These are phyloP conservation scores for Coemansia sp. DNA, from an alignment of 192 early-diverging fungal species.

Conservation along the genomic window DNA sequence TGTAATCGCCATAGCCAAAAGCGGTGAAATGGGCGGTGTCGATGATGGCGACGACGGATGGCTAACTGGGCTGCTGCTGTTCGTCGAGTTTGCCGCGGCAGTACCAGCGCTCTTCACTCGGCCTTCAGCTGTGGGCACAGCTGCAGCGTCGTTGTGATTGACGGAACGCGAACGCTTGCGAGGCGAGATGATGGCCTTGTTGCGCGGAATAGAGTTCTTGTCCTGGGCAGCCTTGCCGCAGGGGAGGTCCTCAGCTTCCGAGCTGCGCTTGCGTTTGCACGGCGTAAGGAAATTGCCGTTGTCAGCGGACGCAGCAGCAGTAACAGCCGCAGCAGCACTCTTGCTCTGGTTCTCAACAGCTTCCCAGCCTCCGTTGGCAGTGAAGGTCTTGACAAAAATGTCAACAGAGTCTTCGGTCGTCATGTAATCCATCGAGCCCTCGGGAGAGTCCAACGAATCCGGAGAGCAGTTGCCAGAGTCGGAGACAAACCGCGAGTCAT, in stretches of 20 bases:
- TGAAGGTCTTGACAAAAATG: conserved; percentile 34
- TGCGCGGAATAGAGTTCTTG: conserved; percentile 29
- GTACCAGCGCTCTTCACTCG: neutral
- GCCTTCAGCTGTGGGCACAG: conserved; percentile 18
- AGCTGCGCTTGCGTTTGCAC: conserved; percentile 50
- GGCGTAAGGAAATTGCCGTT: conserved; percentile 39
- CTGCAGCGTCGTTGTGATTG: conserved; percentile 25
- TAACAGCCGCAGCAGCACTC: neutral
- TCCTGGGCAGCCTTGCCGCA: conserved; percentile 11
- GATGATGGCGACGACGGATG: neutral
- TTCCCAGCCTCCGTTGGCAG: conserved; percentile 43
- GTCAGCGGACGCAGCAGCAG: neutral
- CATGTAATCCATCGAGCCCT: conserved; percentile 34
- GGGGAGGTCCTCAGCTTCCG: conserved; percentile 24
- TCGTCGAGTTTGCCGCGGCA: neutral
- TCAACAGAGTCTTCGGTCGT: conserved; percentile 33
- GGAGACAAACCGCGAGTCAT: conserved; percentile 27
- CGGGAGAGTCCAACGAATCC: conserved; percentile 26
- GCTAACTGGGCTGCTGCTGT: neutral
- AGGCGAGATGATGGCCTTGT: conserved; percentile 37
- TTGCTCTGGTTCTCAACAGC: conserved; percentile 11
- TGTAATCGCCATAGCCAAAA: conserved; percentile 2
- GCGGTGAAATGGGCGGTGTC: conserved; percentile 1
- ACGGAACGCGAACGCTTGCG: conserved; percentile 52
- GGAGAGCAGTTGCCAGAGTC: conserved; percentile 39